Evolutionary conservation across 345 rosid species (phyloP).

Genomic region (Nasturtium officinale): DNA sequence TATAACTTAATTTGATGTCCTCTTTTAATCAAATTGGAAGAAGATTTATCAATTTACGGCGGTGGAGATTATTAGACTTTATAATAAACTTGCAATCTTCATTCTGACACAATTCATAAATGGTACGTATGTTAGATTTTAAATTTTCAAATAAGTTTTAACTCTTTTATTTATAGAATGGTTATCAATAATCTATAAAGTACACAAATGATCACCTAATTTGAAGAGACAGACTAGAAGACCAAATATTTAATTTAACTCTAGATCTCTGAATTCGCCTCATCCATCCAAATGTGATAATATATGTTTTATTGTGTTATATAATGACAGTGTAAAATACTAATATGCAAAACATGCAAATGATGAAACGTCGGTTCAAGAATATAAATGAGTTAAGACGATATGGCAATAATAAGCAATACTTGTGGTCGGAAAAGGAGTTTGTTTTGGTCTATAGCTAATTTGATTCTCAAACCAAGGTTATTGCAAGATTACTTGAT

Average conservation of each 20-base stretch:
- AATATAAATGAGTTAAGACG: background rate
- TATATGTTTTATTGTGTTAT: background rate
- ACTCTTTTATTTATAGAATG: no score
- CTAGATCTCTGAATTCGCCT: background rate
- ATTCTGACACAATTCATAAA: no score
- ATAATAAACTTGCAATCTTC: no score
- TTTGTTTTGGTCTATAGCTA: background rate
- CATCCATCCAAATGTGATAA: no score
- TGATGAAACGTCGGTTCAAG: background rate
- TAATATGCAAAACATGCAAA: background rate
- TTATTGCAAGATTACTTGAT: background rate
- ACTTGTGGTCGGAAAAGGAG: background rate
- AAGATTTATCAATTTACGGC: no score
- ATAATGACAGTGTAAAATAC: background rate
- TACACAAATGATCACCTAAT: constrained; percentile 1
- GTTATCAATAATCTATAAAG: background rate
- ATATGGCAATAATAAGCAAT: background rate
- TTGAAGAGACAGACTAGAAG: background rate
- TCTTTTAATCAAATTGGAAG: no score
- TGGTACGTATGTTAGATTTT: no score
- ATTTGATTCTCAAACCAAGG: background rate
- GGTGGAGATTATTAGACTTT: no score
- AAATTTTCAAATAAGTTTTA: no score
- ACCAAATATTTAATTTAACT: background rate
- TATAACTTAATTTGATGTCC: no score